phyloP scores from a whole-genome alignment of 2,329 filamentous ascomycete genomes.

The Endocalyx cinctus region DNA sequence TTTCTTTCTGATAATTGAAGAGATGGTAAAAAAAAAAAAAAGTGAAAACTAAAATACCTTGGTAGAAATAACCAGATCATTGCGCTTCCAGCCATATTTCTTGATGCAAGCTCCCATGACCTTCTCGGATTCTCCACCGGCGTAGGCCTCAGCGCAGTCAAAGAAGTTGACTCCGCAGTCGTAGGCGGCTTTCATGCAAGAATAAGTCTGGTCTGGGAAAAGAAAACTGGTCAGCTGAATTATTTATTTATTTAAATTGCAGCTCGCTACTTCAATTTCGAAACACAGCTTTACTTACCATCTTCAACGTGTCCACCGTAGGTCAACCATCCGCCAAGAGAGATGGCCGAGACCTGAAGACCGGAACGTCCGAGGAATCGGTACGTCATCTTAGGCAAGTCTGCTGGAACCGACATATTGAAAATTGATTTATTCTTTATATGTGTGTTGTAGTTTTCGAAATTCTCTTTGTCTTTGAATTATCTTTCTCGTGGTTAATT shows the following conservation, averaged over 20 bases:
- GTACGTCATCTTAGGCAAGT: slow-evolving; percentile 16
- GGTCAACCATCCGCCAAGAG: slow-evolving; percentile 29
- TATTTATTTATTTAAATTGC: no score
- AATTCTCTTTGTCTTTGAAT: no score
- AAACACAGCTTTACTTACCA: slow-evolving; percentile 3
- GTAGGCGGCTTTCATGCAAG: slow-evolving; percentile 44
- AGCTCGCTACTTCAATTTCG: no score
- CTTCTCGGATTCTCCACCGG: slow-evolving; percentile 43
- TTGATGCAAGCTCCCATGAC: slow-evolving; percentile 49
- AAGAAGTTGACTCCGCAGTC: slow-evolving; percentile 51
- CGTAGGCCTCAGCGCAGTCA: slow-evolving; percentile 45
- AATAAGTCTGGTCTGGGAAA: slow-evolving; percentile 18
- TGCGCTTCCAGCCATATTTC: slow-evolving; percentile 47
- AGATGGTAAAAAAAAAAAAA: slow-evolving; percentile 31
- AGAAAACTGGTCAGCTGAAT: background rate
- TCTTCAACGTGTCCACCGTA: slow-evolving; percentile 27
- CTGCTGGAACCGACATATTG: slow-evolving; percentile 13
- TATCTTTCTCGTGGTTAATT: no score
- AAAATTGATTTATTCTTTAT: background rate
- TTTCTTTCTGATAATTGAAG: slow-evolving; percentile 6
- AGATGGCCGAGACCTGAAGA: slow-evolving; percentile 30
- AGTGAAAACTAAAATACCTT: slow-evolving; percentile 37
- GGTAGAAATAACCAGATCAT: slow-evolving; percentile 50
- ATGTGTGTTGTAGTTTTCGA: no score
- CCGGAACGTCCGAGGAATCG: slow-evolving; percentile 13